Percentiles rank a stretch among this genome's conserved stretches.
These are phyloP conservation scores for Spathaspora passalidarum DNA, from an alignment of 805 yeast species.

Conservation along the genomic window DNA sequence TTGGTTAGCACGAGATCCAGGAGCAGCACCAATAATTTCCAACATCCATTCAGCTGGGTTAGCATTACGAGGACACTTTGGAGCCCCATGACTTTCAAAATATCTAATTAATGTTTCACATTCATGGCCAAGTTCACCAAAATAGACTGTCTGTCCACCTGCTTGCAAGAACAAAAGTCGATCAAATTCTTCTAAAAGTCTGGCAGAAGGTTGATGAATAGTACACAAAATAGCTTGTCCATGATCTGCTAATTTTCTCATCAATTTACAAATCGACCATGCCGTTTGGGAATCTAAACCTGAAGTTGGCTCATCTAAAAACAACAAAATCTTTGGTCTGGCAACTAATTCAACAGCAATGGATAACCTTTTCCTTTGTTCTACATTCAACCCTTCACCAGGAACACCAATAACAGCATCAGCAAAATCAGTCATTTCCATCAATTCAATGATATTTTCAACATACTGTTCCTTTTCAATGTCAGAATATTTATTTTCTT, in stretches of 20 bases:
- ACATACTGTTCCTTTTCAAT: constrained; percentile 65
- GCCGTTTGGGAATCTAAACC: constrained; percentile 38
- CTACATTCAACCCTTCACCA: constrained; percentile 35
- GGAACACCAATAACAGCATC: constrained; percentile 33
- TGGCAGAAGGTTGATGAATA: constrained; percentile 80
- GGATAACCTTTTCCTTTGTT: constrained; percentile 32
- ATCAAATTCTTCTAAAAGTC: constrained; percentile 70
- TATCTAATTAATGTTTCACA: constrained; percentile 56
- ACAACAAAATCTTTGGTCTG: constrained; percentile 35
- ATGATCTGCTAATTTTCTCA: constrained; percentile 31
- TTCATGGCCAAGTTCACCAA: constrained; percentile 68
- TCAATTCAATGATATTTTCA: constrained; percentile 60
- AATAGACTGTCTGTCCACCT: constrained; percentile 75
- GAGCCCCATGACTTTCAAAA: constrained; percentile 65
- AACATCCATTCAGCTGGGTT: constrained; percentile 60
- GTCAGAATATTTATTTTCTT: constrained; percentile 42
- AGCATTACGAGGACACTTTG: constrained; percentile 62
- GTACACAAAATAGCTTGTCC: constrained; percentile 45
- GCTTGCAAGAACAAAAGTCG: constrained; percentile 63
- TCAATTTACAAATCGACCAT: constrained; percentile 34
- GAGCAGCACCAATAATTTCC: constrained; percentile 28
- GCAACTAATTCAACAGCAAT: constrained; percentile 41
- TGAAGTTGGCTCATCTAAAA: constrained; percentile 40
- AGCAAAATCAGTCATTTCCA: constrained; percentile 46
- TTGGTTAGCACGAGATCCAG: constrained; percentile 24